Base-by-base conservation (phyloP, 257 asterid genomes). In the Lithospermum erythrorhizon region DNA sequence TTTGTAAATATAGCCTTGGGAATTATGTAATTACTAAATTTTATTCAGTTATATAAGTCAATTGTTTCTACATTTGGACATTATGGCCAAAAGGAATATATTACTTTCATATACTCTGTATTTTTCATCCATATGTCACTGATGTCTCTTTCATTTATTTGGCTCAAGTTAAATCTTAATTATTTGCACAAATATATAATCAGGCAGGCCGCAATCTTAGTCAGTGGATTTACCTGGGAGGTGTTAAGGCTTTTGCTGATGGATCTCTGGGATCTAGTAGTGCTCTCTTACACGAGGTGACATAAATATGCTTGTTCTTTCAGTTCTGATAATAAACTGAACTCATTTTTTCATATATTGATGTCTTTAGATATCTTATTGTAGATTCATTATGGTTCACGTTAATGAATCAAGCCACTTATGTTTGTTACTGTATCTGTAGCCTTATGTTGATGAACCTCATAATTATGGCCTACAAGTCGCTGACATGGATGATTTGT, bases 221-320 rank as follows among this genome's bases (percentile, higher is more conserved):
- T 73, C 82, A 80, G 66, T 86, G 96, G 96, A 79, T 91, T 54
- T 80, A 88, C 79, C 81, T 91, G 62, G 96, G 98, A n/a, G 98
- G 98, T 47, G 61, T 91, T 65, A 88, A 91, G 81, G 83, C 93
- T 66, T 91, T 84, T 76, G 83, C 86, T 47, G 98, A 91, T 84
- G 98, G 98, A 68, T 91, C 98, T 57, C 70, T 91, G 89, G 98
- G 96, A 72, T 91, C 96, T 64, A 78, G 62, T 27, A 91, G 98
- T 76, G 98, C 98, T 63, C 77, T 88, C 61, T 73, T 91, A 62
- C 27, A 75, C 70, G 95, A 86, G 84, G 98, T 91, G 65, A 73
- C 70, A 59, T 37, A 67, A 20, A 3, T 2, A 32, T 32, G 8
- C 41, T 32, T 4, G 41, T 32, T 5, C 41, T 32, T 32, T 32